phyloP scores from a whole-genome alignment of 495 filamentous ascomycete genomes.

The Neurospora sp. region DNA sequence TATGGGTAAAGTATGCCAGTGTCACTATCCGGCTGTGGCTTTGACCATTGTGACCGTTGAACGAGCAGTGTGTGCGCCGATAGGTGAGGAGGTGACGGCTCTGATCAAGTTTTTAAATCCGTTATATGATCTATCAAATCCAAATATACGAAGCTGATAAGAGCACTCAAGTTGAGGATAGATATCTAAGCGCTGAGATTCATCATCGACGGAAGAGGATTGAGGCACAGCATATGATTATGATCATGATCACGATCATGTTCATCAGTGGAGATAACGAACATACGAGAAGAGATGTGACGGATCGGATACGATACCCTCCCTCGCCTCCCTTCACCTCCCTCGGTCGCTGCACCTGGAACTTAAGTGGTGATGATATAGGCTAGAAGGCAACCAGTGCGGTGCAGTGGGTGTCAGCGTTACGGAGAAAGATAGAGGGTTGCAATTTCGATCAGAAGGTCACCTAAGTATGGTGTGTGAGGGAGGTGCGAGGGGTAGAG shows the following conservation, averaged over 20 bases:
- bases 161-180: not conserved
- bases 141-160: not conserved
- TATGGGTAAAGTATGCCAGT: not conserved
- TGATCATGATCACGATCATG: not conserved
- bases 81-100: not conserved
- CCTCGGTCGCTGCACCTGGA: not conserved
- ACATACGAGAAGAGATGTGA: not conserved
- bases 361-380: not conserved
- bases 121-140: not conserved
- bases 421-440: not conserved
- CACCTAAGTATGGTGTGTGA: not conserved
- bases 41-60: not conserved
- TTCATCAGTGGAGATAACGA: too few relatives aligned
- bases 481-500: not conserved
- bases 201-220: not conserved
- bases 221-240: not conserved
- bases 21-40: not conserved
- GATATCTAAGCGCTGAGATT: not conserved
- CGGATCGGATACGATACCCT: not conserved
- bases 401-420: not conserved
- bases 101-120: too few relatives aligned
- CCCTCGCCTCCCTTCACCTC: not conserved
- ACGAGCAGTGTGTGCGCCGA: too few relatives aligned
- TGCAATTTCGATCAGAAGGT: not conserved
- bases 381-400: not conserved